Percentiles rank a stretch among this genome's conserved stretches.
phyloP scores from a whole-genome alignment of 2,329 filamentous ascomycete species.

The Neoarthrinium moseri region DNA sequence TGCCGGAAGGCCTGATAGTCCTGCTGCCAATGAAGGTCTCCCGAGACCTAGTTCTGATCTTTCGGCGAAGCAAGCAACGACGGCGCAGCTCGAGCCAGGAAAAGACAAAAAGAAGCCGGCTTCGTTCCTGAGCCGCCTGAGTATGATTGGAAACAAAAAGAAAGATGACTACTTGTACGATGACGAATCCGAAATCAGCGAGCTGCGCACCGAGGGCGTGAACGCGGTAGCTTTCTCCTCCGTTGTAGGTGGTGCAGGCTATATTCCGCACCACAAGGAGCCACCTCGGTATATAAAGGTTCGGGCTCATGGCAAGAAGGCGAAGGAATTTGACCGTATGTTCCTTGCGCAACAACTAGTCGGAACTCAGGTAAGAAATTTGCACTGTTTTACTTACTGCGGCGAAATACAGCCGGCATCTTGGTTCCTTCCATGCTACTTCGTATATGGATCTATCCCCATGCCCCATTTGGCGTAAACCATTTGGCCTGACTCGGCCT shows the following conservation, averaged over 20 bases:
- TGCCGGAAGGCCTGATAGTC: constrained; percentile 51
- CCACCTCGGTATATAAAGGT: constrained; percentile 91
- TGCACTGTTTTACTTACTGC: too few relatives aligned
- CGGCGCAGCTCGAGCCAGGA: constrained; percentile 34
- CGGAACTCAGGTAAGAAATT: constrained; percentile 44
- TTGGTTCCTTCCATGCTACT: too few relatives aligned
- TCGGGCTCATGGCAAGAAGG: constrained; percentile 75
- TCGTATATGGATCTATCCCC: too few relatives aligned
- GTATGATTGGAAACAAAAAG: constrained; percentile 79
- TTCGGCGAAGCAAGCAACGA: constrained; percentile 29
- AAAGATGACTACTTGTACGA: constrained; percentile 56
- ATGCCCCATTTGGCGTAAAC: too few relatives aligned
- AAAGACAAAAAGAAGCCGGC: constrained; percentile 78
- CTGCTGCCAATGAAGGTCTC: constrained; percentile 39
- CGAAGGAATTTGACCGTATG: constrained; percentile 77
- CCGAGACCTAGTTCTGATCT: constrained; percentile 41
- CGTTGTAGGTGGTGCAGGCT: constrained; percentile 69
- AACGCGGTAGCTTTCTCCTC: constrained; percentile 82
- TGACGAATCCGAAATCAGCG: constrained; percentile 68
- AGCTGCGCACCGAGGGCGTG: constrained; percentile 71
- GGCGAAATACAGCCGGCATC: too few relatives aligned
- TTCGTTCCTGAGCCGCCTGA: constrained; percentile 83
- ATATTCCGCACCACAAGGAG: constrained; percentile 82
- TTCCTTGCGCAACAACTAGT: constrained; percentile 92
- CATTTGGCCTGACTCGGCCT: too few relatives aligned